A percentile compares a stretch with the other conserved stretches of the same genome.
Evolutionary conservation across 192 early-diverging fungal genomes (phyloP).

Genomic region (Gonapodya prolifera): DNA sequence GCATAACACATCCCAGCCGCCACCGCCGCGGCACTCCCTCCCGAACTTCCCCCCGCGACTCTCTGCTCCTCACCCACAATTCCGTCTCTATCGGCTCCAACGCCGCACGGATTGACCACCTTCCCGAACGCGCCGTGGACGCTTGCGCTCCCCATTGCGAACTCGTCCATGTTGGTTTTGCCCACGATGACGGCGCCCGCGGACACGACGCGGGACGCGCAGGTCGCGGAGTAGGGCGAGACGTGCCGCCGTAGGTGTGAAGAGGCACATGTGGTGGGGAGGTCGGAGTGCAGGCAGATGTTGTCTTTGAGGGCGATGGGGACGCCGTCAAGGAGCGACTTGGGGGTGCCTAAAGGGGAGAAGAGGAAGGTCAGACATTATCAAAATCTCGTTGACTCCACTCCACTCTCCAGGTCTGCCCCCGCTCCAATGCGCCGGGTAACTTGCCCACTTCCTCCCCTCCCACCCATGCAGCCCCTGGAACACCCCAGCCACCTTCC

Average conservation of each 20-base stretch:
- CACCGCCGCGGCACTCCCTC: conserved; percentile 83
- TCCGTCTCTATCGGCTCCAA: neutral
- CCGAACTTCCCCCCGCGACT: conserved; percentile 80
- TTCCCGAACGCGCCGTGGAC: neutral
- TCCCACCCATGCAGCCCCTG: no score
- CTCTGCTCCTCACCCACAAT: conserved; percentile 10
- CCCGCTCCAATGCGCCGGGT: no score
- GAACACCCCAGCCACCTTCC: no score
- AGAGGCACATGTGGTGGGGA: conserved; percentile 70
- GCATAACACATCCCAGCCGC: conserved; percentile 62
- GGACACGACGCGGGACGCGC: conserved; percentile 38
- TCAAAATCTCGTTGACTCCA: no score
- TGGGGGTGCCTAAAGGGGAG: neutral
- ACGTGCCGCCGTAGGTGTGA: conserved; percentile 27
- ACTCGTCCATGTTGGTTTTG: conserved; percentile 91
- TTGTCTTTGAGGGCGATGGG: conserved; percentile 71
- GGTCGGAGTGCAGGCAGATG: conserved; percentile 37
- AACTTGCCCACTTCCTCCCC: no score
- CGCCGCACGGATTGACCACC: neutral
- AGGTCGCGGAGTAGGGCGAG: conserved; percentile 65
- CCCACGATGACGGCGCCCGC: conserved; percentile 59
- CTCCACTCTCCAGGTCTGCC: no score
- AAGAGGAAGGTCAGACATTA: neutral
- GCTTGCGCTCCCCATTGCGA: conserved; percentile 73
- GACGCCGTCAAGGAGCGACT: conserved; percentile 39